Conservation (phyloP, 2,329 filamentous ascomycete genomes). For the Clarireedia monteithiana region DNA sequence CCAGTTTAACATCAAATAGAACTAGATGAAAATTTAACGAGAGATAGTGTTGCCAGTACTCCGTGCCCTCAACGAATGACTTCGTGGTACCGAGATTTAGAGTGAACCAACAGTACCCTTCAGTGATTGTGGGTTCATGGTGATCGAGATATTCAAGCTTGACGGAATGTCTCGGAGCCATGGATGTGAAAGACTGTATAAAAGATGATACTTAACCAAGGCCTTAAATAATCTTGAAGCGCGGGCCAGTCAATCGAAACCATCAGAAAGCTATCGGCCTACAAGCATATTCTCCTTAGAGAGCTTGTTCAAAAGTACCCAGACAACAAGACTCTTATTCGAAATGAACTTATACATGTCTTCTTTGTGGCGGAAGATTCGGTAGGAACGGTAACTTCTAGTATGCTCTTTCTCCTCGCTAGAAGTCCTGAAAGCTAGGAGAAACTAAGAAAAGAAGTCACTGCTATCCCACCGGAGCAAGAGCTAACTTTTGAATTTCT, state of each 20-base stretch:
- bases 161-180: too few species aligned
- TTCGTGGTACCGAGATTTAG: too few species aligned
- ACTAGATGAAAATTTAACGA: too few species aligned
- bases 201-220: too few species aligned
- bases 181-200: too few species aligned
- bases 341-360: conserved; percentile 28
- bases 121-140: too few species aligned
- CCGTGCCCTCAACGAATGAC: too few species aligned
- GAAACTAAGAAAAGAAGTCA: conserved; percentile 24
- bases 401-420: conserved; percentile 24
- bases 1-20: too few species aligned
- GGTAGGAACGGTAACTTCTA: conserved; percentile 31
- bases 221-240: too few species aligned
- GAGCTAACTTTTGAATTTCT: conserved; percentile 41
- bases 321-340: conserved; percentile 32
- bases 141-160: too few species aligned
- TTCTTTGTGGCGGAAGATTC: conserved; percentile 35
- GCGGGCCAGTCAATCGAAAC: not conserved
- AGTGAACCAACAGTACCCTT: too few species aligned
- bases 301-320: conserved; percentile 38
- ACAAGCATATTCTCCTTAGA: conserved; percentile 37
- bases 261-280: not conserved
- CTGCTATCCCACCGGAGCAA: conserved; percentile 24
- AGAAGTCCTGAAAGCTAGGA: conserved; percentile 22
- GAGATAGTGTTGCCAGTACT: too few species aligned